These are phyloP conservation scores for Verbena officinalis DNA, from an alignment of 257 asterid species.

Conservation along the genomic window DNA sequence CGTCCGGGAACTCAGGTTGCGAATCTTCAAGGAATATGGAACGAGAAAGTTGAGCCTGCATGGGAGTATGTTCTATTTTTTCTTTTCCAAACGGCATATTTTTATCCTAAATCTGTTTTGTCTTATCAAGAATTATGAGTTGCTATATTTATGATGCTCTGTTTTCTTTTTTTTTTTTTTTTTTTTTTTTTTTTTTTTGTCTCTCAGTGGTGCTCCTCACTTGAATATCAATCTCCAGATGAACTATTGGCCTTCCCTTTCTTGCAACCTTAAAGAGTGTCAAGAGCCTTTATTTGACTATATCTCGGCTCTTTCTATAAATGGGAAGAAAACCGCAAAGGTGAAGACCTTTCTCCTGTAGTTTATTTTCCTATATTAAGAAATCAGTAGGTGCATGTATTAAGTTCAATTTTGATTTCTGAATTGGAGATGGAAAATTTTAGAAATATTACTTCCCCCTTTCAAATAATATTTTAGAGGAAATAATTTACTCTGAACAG, in stretches of 20 bases:
- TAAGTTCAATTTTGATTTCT: too few relatives aligned
- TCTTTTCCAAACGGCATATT: constrained; percentile 4
- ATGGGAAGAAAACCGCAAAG: constrained; percentile 72
- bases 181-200: constrained; percentile 19
- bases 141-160: constrained; percentile 11
- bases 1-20: constrained; percentile 78
- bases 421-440: too few relatives aligned
- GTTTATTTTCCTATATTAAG: constrained; percentile 11
- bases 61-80: constrained; percentile 69
- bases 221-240: constrained; percentile 85
- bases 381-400: too few relatives aligned
- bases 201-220: constrained; percentile 74
- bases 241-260: constrained; percentile 87
- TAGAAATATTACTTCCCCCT: too few relatives aligned
- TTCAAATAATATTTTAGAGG: too few relatives aligned
- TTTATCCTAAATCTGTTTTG: neutral
- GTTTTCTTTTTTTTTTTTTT: constrained; percentile 14
- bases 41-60: constrained; percentile 53
- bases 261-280: constrained; percentile 73
- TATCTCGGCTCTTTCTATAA: constrained; percentile 56
- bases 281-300: constrained; percentile 80
- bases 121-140: neutral
- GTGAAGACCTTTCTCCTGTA: constrained; percentile 37
- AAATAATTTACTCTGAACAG: too few relatives aligned
- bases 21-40: constrained; percentile 90